Evolutionary conservation across 768 basidiomycete genomes (phyloP).

Genomic region (Leccinum boreale): DNA sequence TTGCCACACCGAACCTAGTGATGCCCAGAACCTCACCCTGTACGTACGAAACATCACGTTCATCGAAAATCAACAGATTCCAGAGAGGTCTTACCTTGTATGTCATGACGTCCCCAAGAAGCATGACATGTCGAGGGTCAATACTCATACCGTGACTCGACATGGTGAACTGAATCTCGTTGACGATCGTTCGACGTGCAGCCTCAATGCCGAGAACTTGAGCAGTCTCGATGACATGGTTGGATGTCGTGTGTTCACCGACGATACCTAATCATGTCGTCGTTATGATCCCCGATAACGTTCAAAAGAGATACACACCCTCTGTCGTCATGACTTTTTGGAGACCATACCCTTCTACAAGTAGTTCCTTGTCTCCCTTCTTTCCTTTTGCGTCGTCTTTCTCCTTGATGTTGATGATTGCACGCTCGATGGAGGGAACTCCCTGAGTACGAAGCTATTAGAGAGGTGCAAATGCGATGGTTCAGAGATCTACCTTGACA

Average conservation of each 20-base stretch:
- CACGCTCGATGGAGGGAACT: conserved; percentile 81
- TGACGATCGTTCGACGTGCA: conserved; percentile 88
- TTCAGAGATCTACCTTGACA: conserved; percentile 63
- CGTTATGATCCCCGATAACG: neutral
- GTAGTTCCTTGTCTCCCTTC: conserved; percentile 85
- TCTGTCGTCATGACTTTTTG: conserved; percentile 97
- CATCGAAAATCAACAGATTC: neutral
- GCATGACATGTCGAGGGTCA: conserved; percentile 97
- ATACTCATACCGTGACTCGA: conserved; percentile 96
- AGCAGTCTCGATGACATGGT: conserved; percentile 95
- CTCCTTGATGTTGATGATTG: conserved; percentile 95
- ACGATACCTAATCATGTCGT: conserved; percentile 65
- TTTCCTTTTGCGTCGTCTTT: conserved; percentile 75
- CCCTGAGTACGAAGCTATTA: conserved; percentile 48
- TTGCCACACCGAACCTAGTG: conserved; percentile 97
- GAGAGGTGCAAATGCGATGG: neutral
- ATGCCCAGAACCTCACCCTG: conserved; percentile 98
- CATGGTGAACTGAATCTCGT: conserved; percentile 98
- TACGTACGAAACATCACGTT: neutral
- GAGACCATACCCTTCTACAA: conserved; percentile 96
- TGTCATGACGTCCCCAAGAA: conserved; percentile 97
- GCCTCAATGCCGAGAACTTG: conserved; percentile 98
- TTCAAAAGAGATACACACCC: conserved; percentile 46
- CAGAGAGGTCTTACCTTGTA: conserved; percentile 67
- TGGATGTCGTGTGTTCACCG: conserved; percentile 89